Conservation (phyloP, 768 basidiomycete species). For the Gymnopilus dilepis region DNA sequence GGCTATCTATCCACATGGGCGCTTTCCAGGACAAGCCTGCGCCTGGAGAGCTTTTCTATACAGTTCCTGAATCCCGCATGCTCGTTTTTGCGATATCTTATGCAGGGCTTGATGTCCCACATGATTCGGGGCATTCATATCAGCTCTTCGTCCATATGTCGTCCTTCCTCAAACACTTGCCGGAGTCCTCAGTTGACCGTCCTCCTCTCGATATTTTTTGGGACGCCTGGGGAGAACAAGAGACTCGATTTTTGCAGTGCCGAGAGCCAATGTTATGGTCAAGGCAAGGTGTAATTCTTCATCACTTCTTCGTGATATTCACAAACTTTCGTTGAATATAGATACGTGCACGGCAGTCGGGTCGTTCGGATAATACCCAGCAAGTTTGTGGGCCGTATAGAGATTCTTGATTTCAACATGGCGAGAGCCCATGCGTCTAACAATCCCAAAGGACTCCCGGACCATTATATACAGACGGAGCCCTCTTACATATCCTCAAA, state of each 20-base stretch:
- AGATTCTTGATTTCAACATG: background rate
- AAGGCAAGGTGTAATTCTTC: background rate
- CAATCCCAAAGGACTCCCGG: background rate
- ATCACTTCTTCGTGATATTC: background rate
- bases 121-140: background rate
- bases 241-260: background rate
- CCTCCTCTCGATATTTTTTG: background rate
- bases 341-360: background rate
- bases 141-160: background rate
- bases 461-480: background rate
- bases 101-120: background rate
- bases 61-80: background rate
- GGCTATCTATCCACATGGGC: background rate
- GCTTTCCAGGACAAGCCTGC: background rate
- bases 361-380: background rate
- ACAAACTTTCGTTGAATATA: background rate
- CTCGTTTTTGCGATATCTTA: background rate
- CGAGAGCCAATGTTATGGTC: background rate
- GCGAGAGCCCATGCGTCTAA: background rate
- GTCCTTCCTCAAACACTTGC: background rate
- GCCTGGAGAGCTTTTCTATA: background rate
- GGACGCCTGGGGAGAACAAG: background rate
- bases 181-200: background rate
- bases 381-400: background rate
- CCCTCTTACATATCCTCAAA: background rate